Percentiles rank a stretch among this genome's conserved stretches.
Conservation (phyloP, 2,329 filamentous ascomycete species). For the Fusarium napiforme region DNA sequence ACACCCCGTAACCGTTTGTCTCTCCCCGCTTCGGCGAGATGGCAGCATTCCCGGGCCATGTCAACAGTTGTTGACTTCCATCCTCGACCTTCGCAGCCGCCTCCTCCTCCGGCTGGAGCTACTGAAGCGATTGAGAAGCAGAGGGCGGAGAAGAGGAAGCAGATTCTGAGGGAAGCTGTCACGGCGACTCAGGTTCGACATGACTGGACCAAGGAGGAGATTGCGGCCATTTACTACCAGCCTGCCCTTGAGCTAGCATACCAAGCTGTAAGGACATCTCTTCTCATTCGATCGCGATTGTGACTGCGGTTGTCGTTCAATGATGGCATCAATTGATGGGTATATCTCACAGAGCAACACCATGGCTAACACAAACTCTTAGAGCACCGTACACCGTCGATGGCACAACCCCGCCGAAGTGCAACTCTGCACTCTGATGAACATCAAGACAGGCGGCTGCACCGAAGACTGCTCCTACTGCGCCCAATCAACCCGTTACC, state of each 20-base stretch:
- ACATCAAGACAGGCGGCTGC: constrained; percentile 95
- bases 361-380: constrained; percentile 28
- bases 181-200: constrained; percentile 71
- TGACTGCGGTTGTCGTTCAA: not conserved
- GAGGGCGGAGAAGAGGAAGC: constrained; percentile 41
- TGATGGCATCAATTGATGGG: not conserved
- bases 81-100: constrained; percentile 36
- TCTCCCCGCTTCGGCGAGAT: constrained; percentile 37
- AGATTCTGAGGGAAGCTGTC: constrained; percentile 63
- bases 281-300: not conserved
- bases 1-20: constrained; percentile 8
- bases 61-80: constrained; percentile 44
- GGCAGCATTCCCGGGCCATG: constrained; percentile 37
- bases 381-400: constrained; percentile 82
- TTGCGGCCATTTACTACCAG: constrained; percentile 82
- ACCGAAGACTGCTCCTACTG: constrained; percentile 95
- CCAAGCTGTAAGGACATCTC: constrained; percentile 68
- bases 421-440: constrained; percentile 94
- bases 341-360: constrained; percentile 7
- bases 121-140: constrained; percentile 40
- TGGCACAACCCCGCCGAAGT: constrained; percentile 87
- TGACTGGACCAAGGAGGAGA: constrained; percentile 85
- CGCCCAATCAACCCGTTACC: constrained; percentile 85
- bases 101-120: constrained; percentile 32
- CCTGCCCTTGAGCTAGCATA: constrained; percentile 83